Percentiles rank a stretch among this genome's conserved stretches.
phyloP scores from a whole-genome alignment of 2,329 filamentous ascomycete genomes.

The Aspergillus glaucus region DNA sequence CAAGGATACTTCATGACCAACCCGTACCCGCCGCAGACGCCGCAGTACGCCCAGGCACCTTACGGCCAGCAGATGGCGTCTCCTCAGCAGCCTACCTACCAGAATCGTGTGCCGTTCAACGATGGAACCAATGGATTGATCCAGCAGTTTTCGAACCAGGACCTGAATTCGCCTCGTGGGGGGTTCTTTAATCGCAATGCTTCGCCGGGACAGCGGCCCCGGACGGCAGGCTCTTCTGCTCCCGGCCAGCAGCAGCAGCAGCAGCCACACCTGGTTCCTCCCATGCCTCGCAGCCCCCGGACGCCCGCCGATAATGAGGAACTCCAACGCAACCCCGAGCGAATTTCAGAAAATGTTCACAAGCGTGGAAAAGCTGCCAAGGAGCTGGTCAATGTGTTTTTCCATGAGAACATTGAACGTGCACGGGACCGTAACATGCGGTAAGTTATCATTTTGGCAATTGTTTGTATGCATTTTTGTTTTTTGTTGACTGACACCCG shows the following conservation, averaged over 20 bases:
- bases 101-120: conserved; percentile 44
- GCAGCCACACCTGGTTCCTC: conserved; percentile 59
- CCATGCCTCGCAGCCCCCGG: conserved; percentile 54
- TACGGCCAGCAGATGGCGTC: conserved; percentile 51
- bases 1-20: conserved; percentile 58
- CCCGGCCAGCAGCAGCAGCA: conserved; percentile 47
- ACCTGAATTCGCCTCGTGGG: conserved; percentile 67
- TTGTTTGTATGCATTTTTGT: not conserved
- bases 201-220: conserved; percentile 68
- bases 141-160: conserved; percentile 96
- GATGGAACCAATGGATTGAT: conserved; percentile 87
- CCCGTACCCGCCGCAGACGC: conserved; percentile 50
- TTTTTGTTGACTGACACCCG: conserved; percentile 1
- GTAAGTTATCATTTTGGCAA: conserved; percentile 44
- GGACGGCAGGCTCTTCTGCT: conserved; percentile 65
- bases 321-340: conserved; percentile 72
- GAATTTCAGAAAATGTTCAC: conserved; percentile 80
- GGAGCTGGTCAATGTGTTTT: conserved; percentile 69
- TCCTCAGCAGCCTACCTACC: conserved; percentile 51
- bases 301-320: conserved; percentile 58
- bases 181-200: conserved; percentile 64
- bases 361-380: conserved; percentile 64
- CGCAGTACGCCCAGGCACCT: conserved; percentile 43
- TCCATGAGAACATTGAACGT: conserved; percentile 96
- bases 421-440: conserved; percentile 91